Percentiles rank a stretch among this genome's conserved stretches.
Evolutionary conservation across 1,139 yeast genomes (phyloP).

Genomic region (Trichomonascaceae sp.): DNA sequence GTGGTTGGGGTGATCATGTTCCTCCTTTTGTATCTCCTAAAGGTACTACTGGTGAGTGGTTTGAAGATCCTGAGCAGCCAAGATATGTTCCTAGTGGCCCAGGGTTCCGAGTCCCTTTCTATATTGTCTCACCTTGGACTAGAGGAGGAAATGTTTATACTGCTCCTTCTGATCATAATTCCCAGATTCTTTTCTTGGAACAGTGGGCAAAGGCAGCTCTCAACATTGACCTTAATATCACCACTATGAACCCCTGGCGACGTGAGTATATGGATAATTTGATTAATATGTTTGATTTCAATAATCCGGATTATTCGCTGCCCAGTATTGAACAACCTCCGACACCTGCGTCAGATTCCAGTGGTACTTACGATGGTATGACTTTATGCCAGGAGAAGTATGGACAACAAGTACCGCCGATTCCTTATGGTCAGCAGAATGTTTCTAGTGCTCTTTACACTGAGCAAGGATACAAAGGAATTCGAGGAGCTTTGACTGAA

Average conservation of each 20-base stretch:
- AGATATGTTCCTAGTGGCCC: constrained; percentile 17
- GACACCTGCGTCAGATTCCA: constrained; percentile 11
- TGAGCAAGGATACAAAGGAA: constrained; percentile 22
- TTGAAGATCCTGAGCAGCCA: constrained; percentile 12
- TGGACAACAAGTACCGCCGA: constrained; percentile 13
- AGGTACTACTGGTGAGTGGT: constrained; percentile 18
- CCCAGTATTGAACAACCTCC: constrained; percentile 10
- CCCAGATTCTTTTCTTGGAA: constrained; percentile 21
- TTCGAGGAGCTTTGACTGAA: constrained; percentile 25
- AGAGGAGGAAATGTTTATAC: constrained; percentile 23
- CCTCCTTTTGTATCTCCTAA: constrained; percentile 18
- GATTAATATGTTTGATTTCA: constrained; percentile 21
- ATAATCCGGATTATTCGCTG: constrained; percentile 14
- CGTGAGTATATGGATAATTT: constrained; percentile 21
- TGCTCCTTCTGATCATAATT: constrained; percentile 23
- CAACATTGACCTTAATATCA: constrained; percentile 12
- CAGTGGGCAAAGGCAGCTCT: constrained; percentile 14
- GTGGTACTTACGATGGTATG: constrained; percentile 13
- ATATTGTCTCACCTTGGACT: constrained; percentile 21
- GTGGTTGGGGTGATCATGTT: constrained; percentile 25
- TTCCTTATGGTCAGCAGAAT: constrained; percentile 23
- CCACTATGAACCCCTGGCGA: constrained; percentile 18
- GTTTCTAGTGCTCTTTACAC: constrained; percentile 16
- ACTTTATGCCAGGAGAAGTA: constrained; percentile 10
- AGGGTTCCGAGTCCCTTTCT: constrained; percentile 17